Evolutionary conservation across 2,329 filamentous ascomycete species (phyloP).

Genomic region (Fusarium sarcochroum): DNA sequence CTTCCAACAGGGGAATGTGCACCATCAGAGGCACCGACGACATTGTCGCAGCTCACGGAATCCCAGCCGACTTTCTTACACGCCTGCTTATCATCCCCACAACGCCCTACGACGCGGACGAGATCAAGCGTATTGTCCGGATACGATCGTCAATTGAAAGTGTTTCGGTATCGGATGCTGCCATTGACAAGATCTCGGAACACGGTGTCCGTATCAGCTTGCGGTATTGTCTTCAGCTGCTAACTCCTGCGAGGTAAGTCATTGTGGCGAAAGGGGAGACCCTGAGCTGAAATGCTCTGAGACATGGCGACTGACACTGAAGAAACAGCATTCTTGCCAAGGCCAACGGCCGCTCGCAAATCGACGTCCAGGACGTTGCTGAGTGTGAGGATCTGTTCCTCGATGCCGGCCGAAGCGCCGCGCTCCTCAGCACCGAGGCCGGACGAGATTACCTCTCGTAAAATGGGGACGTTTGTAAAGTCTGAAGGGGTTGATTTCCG

Average conservation of each 20-base stretch:
- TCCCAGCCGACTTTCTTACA: conserved; percentile 92
- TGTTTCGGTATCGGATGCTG: conserved; percentile 82
- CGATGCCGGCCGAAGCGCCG: conserved; percentile 83
- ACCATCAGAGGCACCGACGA: conserved; percentile 90
- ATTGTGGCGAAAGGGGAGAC: conserved; percentile 36
- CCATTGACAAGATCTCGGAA: conserved; percentile 87
- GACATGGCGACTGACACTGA: conserved; percentile 52
- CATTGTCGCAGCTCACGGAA: conserved; percentile 89
- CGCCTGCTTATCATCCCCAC: conserved; percentile 97
- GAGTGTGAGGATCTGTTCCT: conserved; percentile 90
- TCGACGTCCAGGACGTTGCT: conserved; percentile 81
- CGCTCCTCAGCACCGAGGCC: conserved; percentile 74
- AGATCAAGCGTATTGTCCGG: conserved; percentile 93
- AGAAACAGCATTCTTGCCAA: conserved; percentile 83
- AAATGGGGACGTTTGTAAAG: conserved; percentile 44
- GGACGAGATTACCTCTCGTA: conserved; percentile 75
- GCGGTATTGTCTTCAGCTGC: conserved; percentile 91
- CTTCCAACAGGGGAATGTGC: conserved; percentile 95
- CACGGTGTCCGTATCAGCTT: conserved; percentile 91
- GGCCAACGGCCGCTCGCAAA: conserved; percentile 82
- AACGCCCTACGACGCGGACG: conserved; percentile 86
- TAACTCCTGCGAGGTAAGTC: conserved; percentile 82
- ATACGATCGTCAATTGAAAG: conserved; percentile 87
- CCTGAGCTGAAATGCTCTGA: conserved; percentile 43
- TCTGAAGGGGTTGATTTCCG: conserved; percentile 19